Conservation (phyloP, 2,329 filamentous ascomycete species). For the Neonectria hederae region DNA sequence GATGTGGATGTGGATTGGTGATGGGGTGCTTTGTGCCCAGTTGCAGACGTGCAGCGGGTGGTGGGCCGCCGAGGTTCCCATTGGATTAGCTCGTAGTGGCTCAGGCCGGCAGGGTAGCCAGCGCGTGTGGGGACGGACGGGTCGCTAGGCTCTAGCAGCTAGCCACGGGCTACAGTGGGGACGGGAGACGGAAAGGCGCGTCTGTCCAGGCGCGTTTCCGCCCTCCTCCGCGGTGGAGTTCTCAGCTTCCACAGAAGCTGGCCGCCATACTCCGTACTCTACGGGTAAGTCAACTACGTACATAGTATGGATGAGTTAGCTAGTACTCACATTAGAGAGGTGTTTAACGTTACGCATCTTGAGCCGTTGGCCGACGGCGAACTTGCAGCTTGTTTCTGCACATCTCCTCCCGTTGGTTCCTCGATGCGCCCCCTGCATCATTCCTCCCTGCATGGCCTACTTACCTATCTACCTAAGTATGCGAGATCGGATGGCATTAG, state of each 20-base stretch:
- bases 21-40: not conserved
- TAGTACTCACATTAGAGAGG: not conserved
- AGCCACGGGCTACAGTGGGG: not conserved
- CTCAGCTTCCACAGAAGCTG: not conserved
- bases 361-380: too few relatives aligned
- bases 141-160: slow-evolving; percentile 7
- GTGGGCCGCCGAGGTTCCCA: slow-evolving; percentile 6
- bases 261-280: not conserved
- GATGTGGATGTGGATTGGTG: slow-evolving; percentile 9
- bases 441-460: slow-evolving; percentile 2
- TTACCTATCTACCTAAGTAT: too few relatives aligned
- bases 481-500: not conserved
- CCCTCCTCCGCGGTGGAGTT: not conserved
- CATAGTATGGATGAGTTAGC: too few relatives aligned
- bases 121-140: slow-evolving; percentile 5
- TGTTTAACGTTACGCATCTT: too few relatives aligned
- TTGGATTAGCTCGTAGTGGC: not conserved
- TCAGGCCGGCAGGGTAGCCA: not conserved
- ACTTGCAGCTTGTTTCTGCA: too few relatives aligned
- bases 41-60: slow-evolving; percentile 3
- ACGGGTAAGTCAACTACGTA: too few relatives aligned
- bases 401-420: too few relatives aligned
- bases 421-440: not conserved
- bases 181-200: slow-evolving; percentile 3
- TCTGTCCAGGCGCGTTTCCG: slow-evolving; percentile 19